Base-by-base conservation (phyloP, 805 yeast genomes). In the Osmozyma mogii region DNA sequence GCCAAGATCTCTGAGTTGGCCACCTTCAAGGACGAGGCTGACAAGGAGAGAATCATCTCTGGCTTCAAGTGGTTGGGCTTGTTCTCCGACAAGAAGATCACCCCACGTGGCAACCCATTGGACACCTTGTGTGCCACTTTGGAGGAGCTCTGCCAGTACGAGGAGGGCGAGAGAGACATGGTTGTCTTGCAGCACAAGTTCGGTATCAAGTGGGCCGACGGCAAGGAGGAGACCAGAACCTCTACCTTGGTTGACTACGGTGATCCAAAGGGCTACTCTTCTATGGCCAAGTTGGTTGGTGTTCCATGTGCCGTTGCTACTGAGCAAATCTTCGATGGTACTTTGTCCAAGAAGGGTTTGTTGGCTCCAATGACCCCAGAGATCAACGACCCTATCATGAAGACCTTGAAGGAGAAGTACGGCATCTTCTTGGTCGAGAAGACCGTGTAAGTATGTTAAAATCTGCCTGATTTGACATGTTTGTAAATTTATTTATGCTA, bases 231-330 rank as follows among this genome's bases (percentile, higher is more conserved):
- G 68, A 73, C 80, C 40, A 87, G 97, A 72, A 88, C 97, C 35
- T 83, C 96, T 13, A 92, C 98, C 36, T 69, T 92, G 54, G 89
- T 88, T 21, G 95, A 87, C 61, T 84, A 84, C 61, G 98, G 98
- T 67, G 78, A 72, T 45, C 81, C 81, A 48, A 65, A 73, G 38
- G 85, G 88, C 37, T 92, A 89, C 78, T 81, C 95, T 23, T 88
- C 97, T 20, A 92, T 92, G 98, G 98, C 98, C 44, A 88, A 89
- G 58, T 75, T 84, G 42, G 98, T 92, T 32, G 98, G 98, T 68
- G 89, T 87, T 41, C 98, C 98, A 44, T 89, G 95, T 65, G 96
- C 96, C 32, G 94, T 92, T 56, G 98, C 97, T 17, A 70, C 82
- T 36, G 75, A 76, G 64, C 80, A 83, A 61, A 82, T 92, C 40